phyloP scores from a whole-genome alignment of 1,139 yeast genomes.

The Scheffersomyces cryptocercus region DNA sequence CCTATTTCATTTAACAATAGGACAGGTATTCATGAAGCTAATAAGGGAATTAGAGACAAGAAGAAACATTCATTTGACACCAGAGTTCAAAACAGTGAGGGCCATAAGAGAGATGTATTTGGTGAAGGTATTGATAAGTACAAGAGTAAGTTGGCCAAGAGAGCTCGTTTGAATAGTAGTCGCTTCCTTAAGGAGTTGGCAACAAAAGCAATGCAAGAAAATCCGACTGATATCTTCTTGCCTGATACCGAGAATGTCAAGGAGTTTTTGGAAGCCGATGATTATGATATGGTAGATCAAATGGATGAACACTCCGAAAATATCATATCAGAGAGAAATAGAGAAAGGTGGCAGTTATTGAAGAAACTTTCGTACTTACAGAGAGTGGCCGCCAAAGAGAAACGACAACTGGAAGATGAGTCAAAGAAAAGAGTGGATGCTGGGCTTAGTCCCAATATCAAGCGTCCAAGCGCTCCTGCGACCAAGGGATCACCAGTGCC shows the following conservation, averaged over 20 bases:
- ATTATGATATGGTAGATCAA: slow-evolving; percentile 34
- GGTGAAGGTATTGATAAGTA: slow-evolving; percentile 75
- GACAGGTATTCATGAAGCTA: slow-evolving; percentile 76
- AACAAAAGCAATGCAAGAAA: slow-evolving; percentile 40
- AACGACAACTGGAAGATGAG: slow-evolving; percentile 33
- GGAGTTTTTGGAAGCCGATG: slow-evolving; percentile 53
- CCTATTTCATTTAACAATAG: slow-evolving; percentile 80
- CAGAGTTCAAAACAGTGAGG: slow-evolving; percentile 66
- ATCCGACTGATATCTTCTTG: slow-evolving; percentile 43
- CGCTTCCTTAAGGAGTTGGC: slow-evolving; percentile 59
- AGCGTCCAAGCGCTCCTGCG: slow-evolving; percentile 1
- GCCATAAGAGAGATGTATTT: slow-evolving; percentile 69
- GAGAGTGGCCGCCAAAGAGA: slow-evolving; percentile 52
- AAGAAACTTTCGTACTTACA: slow-evolving; percentile 71
- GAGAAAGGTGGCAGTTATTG: slow-evolving; percentile 66
- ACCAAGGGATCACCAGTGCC: slow-evolving; percentile 2
- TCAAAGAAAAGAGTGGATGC: slow-evolving; percentile 32
- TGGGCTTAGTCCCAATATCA: slow-evolving; percentile 29
- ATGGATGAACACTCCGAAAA: slow-evolving; percentile 45
- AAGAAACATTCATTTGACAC: slow-evolving; percentile 81
- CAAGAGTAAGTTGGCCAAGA: slow-evolving; percentile 43
- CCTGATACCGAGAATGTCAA: slow-evolving; percentile 60
- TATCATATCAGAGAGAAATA: slow-evolving; percentile 46
- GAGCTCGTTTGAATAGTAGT: slow-evolving; percentile 55
- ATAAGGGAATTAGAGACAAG: slow-evolving; percentile 79